A percentile compares a stretch with the other conserved stretches of the same genome.
phyloP scores from a whole-genome alignment of 1,139 yeast genomes.

The Blastobotrys buckinghamii region DNA sequence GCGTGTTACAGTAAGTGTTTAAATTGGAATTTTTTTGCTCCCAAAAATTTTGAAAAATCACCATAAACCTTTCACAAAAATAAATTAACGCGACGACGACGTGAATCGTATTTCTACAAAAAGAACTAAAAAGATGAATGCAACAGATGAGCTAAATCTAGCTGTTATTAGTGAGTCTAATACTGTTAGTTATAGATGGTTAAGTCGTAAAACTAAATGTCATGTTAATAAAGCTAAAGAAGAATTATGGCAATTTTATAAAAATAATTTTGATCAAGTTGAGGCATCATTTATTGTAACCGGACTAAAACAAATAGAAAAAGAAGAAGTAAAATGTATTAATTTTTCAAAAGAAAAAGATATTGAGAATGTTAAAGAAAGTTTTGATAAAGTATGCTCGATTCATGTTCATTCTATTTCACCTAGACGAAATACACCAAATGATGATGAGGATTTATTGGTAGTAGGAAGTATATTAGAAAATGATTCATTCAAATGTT shows the following conservation, averaged over 20 bases:
- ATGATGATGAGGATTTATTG: conserved; percentile 2
- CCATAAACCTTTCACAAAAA: no score
- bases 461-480: conserved; percentile 2
- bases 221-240: conserved; percentile 26
- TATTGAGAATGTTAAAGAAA: conserved; percentile 13
- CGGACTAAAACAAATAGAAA: background rate
- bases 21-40: background rate
- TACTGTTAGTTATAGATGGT: conserved; percentile 25
- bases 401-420: conserved; percentile 22
- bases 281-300: conserved; percentile 9
- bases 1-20: no score
- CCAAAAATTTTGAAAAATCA: no score
- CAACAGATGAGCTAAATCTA: conserved; percentile 13
- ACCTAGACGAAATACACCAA: conserved; percentile 11
- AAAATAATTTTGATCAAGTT: conserved; percentile 2
- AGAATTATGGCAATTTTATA: conserved; percentile 13
- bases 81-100: no score
- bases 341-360: background rate
- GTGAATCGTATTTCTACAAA: no score
- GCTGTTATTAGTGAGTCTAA: conserved; percentile 19
- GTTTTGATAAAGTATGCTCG: conserved; percentile 15
- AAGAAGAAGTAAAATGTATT: background rate
- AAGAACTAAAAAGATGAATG: background rate
- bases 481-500: conserved; percentile 4
- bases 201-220: conserved; percentile 25